Evolutionary conservation across 75 land plant genomes (phyloP).

Genomic region (Adiantum capillusveneris): DNA sequence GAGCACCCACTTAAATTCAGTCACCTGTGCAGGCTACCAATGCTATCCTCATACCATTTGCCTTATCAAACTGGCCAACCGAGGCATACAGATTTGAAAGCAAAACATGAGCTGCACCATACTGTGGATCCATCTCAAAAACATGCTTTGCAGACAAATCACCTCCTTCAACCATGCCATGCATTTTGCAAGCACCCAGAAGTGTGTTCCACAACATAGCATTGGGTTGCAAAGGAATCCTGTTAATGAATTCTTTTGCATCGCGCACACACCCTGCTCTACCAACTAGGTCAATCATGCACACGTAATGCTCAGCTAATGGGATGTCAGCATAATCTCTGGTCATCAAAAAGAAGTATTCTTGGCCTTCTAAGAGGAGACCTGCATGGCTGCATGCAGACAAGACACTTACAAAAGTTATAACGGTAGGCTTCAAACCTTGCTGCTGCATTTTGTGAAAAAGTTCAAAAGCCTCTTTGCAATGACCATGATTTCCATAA

Average conservation of each 20-base stretch:
- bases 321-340: constrained; percentile 37
- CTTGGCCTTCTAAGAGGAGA: constrained; percentile 30
- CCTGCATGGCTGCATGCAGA: constrained; percentile 57
- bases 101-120: constrained; percentile 37
- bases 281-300: constrained; percentile 56
- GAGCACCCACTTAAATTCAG: too few species aligned
- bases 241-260: constrained; percentile 25
- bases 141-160: constrained; percentile 25
- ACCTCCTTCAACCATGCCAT: constrained; percentile 35
- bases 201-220: constrained; percentile 48
- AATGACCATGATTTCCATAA: constrained; percentile 42
- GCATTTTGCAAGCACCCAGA: constrained; percentile 44
- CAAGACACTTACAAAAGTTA: constrained; percentile 40
- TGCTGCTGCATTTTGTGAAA: constrained; percentile 62
- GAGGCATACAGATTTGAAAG: constrained; percentile 51
- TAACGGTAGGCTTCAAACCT: neutral
- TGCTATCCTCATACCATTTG: constrained; percentile 23
- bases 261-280: constrained; percentile 38
- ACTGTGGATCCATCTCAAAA: constrained; percentile 18
- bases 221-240: constrained; percentile 56
- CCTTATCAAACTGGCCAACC: constrained; percentile 29
- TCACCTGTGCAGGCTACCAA: too few species aligned
- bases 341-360: constrained; percentile 37
- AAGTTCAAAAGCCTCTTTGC: constrained; percentile 36
- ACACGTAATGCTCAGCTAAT: constrained; percentile 46